These are phyloP conservation scores for Pichia eremophila DNA, from an alignment of 805 yeast species.

Conservation along the genomic window DNA sequence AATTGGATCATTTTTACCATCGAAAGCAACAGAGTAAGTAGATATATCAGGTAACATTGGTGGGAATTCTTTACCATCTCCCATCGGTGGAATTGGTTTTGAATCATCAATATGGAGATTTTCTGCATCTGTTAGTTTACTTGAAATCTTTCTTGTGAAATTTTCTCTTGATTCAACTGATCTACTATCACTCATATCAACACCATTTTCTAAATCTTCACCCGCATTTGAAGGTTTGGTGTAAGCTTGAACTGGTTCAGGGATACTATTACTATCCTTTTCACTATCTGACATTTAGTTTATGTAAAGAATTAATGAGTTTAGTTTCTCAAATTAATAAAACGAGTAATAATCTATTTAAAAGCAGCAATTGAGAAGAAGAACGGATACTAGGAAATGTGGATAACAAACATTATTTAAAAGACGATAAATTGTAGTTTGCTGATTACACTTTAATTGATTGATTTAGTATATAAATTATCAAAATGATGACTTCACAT, in stretches of 20 bases:
- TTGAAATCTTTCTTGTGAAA: constrained; percentile 24
- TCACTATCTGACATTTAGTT: constrained; percentile 17
- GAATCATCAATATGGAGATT: constrained; percentile 25
- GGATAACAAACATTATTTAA: no score
- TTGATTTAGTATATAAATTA: no score
- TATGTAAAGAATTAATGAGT: no score
- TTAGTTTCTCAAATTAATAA: no score
- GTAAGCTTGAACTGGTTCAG: neutral
- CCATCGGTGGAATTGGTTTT: constrained; percentile 50
- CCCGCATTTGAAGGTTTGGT: neutral
- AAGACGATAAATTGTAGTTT: no score
- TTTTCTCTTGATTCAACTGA: constrained; percentile 14
- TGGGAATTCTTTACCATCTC: constrained; percentile 56
- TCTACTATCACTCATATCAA: constrained; percentile 1
- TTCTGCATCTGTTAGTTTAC: constrained; percentile 34
- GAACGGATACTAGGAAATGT: no score
- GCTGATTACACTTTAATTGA: no score
- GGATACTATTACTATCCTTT: neutral
- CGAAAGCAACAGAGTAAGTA: constrained; percentile 57
- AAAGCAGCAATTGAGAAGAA: no score
- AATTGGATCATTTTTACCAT: constrained; percentile 70
- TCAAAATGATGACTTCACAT: no score
- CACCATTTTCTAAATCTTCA: constrained; percentile 2
- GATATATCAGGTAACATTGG: constrained; percentile 46
- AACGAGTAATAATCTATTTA: no score